Evolutionary conservation across 2,329 filamentous ascomycete genomes (phyloP).

Genomic region (Apiospora arundinis): DNA sequence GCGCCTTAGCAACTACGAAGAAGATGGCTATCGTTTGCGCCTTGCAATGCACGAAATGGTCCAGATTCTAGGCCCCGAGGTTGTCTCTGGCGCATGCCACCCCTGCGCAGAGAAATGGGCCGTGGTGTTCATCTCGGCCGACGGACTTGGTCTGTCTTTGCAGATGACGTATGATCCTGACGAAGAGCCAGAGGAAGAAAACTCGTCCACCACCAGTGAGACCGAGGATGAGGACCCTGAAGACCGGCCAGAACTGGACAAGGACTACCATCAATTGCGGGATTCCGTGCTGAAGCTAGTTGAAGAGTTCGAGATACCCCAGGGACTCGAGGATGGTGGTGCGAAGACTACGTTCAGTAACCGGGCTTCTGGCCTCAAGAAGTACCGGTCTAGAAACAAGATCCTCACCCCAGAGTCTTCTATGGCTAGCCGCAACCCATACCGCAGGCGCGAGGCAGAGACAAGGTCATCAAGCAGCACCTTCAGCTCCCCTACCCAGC

Average conservation of each 20-base stretch:
- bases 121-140: slow-evolving; percentile 77
- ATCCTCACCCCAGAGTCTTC: slow-evolving; percentile 58
- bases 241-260: slow-evolving; percentile 69
- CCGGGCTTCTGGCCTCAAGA: slow-evolving; percentile 66
- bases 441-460: slow-evolving; percentile 48
- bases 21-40: slow-evolving; percentile 70
- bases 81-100: slow-evolving; percentile 71
- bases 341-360: slow-evolving; percentile 73
- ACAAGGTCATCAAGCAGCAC: slow-evolving; percentile 33
- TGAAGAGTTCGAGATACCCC: slow-evolving; percentile 81
- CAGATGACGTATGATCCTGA: slow-evolving; percentile 76
- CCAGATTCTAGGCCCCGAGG: slow-evolving; percentile 68
- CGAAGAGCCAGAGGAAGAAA: slow-evolving; percentile 68
- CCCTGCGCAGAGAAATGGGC: slow-evolving; percentile 86
- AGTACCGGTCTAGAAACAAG: slow-evolving; percentile 65
- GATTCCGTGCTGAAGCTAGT: slow-evolving; percentile 82
- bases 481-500: slow-evolving; percentile 34
- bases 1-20: slow-evolving; percentile 61
- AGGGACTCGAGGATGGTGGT: slow-evolving; percentile 65
- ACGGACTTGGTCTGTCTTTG: slow-evolving; percentile 72
- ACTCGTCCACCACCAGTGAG: slow-evolving; percentile 64
- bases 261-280: slow-evolving; percentile 81
- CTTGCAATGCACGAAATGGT: slow-evolving; percentile 75
- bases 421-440: slow-evolving; percentile 65
- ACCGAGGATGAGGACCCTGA: slow-evolving; percentile 68